These are phyloP conservation scores for Cladosporium halotolerans DNA, from an alignment of 2,329 filamentous ascomycete genomes.

Conservation along the genomic window DNA sequence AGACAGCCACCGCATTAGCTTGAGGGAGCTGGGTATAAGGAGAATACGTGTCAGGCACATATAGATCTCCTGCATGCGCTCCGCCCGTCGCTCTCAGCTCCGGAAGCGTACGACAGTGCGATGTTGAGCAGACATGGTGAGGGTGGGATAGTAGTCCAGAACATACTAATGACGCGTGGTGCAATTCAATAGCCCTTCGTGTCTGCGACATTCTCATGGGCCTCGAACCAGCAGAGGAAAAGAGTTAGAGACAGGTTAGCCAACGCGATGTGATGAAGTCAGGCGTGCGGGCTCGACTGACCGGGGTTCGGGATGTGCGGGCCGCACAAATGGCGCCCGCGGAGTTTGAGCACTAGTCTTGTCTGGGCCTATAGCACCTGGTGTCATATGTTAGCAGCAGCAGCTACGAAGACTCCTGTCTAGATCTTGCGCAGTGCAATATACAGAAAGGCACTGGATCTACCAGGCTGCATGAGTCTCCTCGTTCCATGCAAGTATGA, in stretches of 20 bases:
- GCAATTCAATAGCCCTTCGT: background rate
- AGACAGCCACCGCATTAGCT: background rate
- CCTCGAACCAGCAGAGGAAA: background rate
- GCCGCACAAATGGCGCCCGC: background rate
- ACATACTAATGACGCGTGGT: background rate
- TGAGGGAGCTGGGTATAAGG: background rate
- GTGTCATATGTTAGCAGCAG: background rate
- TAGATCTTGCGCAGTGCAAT: background rate
- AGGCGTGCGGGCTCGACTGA: background rate
- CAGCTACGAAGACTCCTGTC: background rate
- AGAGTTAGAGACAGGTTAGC: background rate
- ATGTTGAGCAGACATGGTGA: background rate
- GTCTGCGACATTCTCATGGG: background rate
- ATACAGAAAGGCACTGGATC: background rate
- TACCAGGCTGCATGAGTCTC: background rate
- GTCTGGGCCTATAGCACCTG: conserved; percentile 1
- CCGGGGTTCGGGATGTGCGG: background rate
- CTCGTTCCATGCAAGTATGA: background rate
- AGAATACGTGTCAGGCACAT: conserved; percentile 7
- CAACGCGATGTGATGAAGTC: background rate
- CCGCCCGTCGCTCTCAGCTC: background rate
- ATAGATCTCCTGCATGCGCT: conserved; percentile 8
- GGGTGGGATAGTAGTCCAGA: background rate
- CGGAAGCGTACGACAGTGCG: background rate
- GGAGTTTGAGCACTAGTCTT: too few relatives aligned